Percentiles rank a stretch among this genome's conserved stretches.
phyloP scores from a whole-genome alignment of 768 basidiomycete genomes.

The Leucosporidium creatinivorum region DNA sequence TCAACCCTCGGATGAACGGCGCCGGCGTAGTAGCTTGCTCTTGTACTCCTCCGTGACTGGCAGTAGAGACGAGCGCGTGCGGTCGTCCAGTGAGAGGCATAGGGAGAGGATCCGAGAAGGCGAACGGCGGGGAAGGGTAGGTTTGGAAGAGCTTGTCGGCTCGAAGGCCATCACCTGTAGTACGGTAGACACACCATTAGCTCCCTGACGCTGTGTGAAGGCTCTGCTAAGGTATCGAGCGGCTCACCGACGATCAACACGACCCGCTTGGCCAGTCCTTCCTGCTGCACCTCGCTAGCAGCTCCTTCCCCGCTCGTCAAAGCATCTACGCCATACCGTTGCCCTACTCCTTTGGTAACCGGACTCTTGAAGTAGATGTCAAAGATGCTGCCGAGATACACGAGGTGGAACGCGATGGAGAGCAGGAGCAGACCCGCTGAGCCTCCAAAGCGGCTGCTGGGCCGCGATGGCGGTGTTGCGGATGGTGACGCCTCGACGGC shows the following conservation, averaged over 20 bases:
- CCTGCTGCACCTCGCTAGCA: constrained; percentile 42
- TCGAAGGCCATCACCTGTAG: constrained; percentile 68
- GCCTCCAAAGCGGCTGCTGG: not conserved
- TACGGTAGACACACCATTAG: not conserved
- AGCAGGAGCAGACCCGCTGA: constrained; percentile 46
- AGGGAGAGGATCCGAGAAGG: constrained; percentile 42
- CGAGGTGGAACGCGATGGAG: constrained; percentile 65
- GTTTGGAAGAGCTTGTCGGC: constrained; percentile 68
- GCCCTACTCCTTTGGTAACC: not conserved
- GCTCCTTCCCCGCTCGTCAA: constrained; percentile 50
- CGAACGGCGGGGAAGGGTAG: constrained; percentile 54
- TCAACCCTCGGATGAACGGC: constrained; percentile 59
- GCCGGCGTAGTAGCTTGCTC: constrained; percentile 44
- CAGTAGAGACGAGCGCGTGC: too few species aligned
- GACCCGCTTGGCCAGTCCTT: constrained; percentile 59
- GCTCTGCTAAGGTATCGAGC: not conserved
- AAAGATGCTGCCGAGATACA: constrained; percentile 52
- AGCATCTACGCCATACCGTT: constrained; percentile 67
- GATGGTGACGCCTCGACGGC: not conserved
- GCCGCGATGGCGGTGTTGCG: not conserved
- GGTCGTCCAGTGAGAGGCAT: not conserved
- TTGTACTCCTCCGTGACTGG: not conserved
- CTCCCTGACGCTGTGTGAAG: not conserved
- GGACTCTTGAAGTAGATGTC: constrained; percentile 67
- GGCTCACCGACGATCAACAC: constrained; percentile 68